A percentile compares a stretch with the other conserved stretches of the same genome.
phyloP scores from a whole-genome alignment of 805 yeast genomes.

The Tetrapisispora taiwanensis region DNA sequence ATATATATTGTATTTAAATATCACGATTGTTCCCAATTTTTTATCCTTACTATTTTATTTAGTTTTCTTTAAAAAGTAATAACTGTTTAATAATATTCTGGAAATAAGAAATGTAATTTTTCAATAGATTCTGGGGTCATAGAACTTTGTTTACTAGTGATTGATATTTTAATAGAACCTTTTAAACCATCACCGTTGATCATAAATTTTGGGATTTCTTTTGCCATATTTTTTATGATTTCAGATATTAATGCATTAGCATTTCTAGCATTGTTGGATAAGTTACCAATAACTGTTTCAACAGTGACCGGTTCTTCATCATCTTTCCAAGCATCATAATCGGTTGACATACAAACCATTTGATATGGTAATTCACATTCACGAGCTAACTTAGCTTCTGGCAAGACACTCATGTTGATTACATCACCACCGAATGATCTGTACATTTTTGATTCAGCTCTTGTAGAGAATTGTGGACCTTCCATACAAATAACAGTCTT shows the following conservation, averaged over 20 bases:
- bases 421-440: slow-evolving; percentile 85
- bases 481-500: slow-evolving; percentile 92
- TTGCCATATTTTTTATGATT: slow-evolving; percentile 57
- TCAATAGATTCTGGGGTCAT: slow-evolving; percentile 62
- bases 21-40: too few species aligned
- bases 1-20: background rate
- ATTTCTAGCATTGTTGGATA: slow-evolving; percentile 76
- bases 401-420: slow-evolving; percentile 92
- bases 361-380: slow-evolving; percentile 96
- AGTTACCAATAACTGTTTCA: slow-evolving; percentile 89
- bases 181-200: slow-evolving; percentile 58
- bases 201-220: slow-evolving; percentile 43
- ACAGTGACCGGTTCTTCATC: slow-evolving; percentile 94
- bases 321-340: slow-evolving; percentile 97
- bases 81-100: slow-evolving; percentile 71
- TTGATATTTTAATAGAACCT: slow-evolving; percentile 72
- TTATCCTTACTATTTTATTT: too few species aligned
- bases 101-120: slow-evolving; percentile 80
- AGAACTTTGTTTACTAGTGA: slow-evolving; percentile 66
- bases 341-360: slow-evolving; percentile 98
- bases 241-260: slow-evolving; percentile 70
- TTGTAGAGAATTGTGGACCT: slow-evolving; percentile 95
- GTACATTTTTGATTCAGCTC: slow-evolving; percentile 91
- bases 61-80: background rate
- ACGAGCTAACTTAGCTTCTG: slow-evolving; percentile 94